Conservation (phyloP, 1,284 basidiomycete species). For the Ceratobasidium sp. region DNA sequence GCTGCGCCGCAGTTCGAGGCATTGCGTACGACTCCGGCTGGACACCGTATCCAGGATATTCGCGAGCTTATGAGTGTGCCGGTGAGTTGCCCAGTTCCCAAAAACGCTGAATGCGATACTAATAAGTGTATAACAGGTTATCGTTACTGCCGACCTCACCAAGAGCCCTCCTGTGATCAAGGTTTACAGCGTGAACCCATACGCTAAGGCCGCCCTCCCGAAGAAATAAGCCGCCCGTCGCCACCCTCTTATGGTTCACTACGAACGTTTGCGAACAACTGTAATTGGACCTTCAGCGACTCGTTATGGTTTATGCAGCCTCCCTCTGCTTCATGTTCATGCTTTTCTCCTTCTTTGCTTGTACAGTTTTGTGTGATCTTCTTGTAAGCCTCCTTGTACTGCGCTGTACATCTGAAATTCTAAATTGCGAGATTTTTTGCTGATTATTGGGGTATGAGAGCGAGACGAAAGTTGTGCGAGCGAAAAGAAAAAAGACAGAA, state of each 20-base stretch:
- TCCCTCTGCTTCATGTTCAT: constrained; percentile 14
- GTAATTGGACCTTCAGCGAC: constrained; percentile 2
- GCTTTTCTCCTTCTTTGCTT: constrained; percentile 25
- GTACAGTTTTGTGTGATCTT: constrained; percentile 28
- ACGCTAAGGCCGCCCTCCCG: constrained; percentile 60
- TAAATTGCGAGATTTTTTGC: constrained; percentile 41
- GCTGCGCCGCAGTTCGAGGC: constrained; percentile 83
- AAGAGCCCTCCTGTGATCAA: constrained; percentile 96
- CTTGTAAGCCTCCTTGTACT: constrained; percentile 42
- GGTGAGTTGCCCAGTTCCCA: constrained; percentile 64
- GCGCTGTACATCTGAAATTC: constrained; percentile 38
- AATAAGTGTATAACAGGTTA: constrained; percentile 68
- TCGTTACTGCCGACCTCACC: constrained; percentile 91
- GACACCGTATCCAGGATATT: constrained; percentile 94
- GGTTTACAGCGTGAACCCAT: constrained; percentile 90
- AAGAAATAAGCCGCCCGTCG: constrained; percentile 43
- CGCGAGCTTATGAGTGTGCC: constrained; percentile 91
- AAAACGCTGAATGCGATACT: constrained; percentile 5
- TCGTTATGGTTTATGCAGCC: constrained; percentile 40
- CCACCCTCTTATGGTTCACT: constrained; percentile 7
- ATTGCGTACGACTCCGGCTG: constrained; percentile 74
- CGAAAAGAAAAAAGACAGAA: not conserved
- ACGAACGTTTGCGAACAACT: constrained; percentile 6
- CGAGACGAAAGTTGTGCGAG: not conserved
- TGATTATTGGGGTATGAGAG: constrained; percentile 9